Evolutionary conservation across 2,329 filamentous ascomycete genomes (phyloP).

Genomic region (Periconia macrospinosa): DNA sequence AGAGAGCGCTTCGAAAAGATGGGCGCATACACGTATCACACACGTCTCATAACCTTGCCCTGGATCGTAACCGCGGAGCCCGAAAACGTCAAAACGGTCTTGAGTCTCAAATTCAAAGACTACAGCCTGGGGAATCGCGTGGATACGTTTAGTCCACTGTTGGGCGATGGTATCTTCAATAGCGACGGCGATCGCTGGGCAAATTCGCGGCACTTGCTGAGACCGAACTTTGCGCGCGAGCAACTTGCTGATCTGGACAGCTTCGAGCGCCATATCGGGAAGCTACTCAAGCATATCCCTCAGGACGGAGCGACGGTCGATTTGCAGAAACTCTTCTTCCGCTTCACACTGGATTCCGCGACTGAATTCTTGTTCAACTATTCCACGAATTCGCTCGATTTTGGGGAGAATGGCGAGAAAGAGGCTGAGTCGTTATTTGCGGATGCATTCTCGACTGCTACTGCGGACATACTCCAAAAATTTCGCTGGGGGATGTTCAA

Average conservation of each 20-base stretch:
- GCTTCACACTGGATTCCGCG: conserved; percentile 53
- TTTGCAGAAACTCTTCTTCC: conserved; percentile 50
- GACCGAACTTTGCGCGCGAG: conserved; percentile 56
- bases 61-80: conserved; percentile 49
- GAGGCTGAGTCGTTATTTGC: conserved; percentile 42
- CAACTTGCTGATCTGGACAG: conserved; percentile 58
- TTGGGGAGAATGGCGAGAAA: conserved; percentile 27
- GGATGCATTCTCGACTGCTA: conserved; percentile 47
- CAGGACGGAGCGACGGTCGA: conserved; percentile 50
- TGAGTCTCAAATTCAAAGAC: conserved; percentile 51
- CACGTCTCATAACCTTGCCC: conserved; percentile 23
- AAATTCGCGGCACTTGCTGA: conserved; percentile 50
- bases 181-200: conserved; percentile 47
- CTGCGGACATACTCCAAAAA: conserved; percentile 29
- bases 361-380: conserved; percentile 55
- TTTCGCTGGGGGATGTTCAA: conserved; percentile 40
- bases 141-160: conserved; percentile 41
- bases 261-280: conserved; percentile 62
- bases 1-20: conserved; percentile 31
- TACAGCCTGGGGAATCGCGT: conserved; percentile 45
- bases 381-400: conserved; percentile 41
- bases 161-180: conserved; percentile 52
- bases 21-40: conserved; percentile 44
- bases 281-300: conserved; percentile 63
- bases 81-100: conserved; percentile 52